Evolutionary conservation across 2,329 filamentous ascomycete genomes (phyloP).

Genomic region (Exophiala aquamarina): DNA sequence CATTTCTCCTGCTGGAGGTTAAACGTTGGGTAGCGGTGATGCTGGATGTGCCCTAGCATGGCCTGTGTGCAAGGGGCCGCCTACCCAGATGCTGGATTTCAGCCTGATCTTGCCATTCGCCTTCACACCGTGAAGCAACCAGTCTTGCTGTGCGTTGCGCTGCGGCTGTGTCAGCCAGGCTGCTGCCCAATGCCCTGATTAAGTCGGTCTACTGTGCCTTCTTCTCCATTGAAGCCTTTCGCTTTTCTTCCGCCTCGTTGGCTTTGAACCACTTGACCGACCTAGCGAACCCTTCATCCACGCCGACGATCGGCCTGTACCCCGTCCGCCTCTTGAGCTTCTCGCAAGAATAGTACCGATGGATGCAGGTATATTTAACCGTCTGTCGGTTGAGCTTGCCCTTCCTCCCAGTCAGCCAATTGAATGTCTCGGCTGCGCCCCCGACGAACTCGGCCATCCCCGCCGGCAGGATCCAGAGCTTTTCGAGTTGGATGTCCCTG

Average conservation of each 20-base stretch:
- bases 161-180: too few relatives aligned
- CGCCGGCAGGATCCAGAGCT: slow-evolving; percentile 44
- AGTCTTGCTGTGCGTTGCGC: too few relatives aligned
- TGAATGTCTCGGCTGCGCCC: slow-evolving; percentile 41
- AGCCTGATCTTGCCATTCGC: too few relatives aligned
- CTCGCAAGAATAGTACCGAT: slow-evolving; percentile 47
- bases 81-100: too few relatives aligned
- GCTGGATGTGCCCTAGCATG: too few relatives aligned
- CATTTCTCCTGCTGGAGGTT: too few relatives aligned
- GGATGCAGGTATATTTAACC: slow-evolving; percentile 50
- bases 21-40: too few relatives aligned
- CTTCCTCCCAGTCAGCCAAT: slow-evolving; percentile 45
- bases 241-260: slow-evolving; percentile 35
- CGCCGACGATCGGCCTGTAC: slow-evolving; percentile 44
- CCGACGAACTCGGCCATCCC: slow-evolving; percentile 41
- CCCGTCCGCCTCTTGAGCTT: slow-evolving; percentile 48
- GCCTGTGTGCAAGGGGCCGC: too few relatives aligned
- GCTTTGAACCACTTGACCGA: slow-evolving; percentile 36
- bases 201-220: slow-evolving; percentile 43
- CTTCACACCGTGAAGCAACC: too few relatives aligned
- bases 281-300: slow-evolving; percentile 49
- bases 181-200: too few relatives aligned
- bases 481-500: slow-evolving; percentile 41
- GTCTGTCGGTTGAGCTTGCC: slow-evolving; percentile 46
- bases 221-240: slow-evolving; percentile 37